A percentile compares a stretch with the other conserved stretches of the same genome.
Evolutionary conservation across 495 filamentous ascomycete genomes (phyloP).

Genomic region (Penicillium antarcticum): DNA sequence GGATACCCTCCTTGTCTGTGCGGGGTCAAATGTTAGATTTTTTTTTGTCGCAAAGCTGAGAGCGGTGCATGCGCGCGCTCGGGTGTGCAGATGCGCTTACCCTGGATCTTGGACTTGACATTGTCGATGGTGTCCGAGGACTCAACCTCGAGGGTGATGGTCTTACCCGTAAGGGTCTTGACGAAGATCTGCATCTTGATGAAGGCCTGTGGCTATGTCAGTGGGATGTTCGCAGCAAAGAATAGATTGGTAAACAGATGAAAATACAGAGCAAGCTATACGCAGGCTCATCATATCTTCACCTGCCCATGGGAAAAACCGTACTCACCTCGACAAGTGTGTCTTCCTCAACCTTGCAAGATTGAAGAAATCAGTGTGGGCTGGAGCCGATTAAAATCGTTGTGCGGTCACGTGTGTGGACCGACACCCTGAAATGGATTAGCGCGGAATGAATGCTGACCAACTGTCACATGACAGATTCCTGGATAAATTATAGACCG

Average conservation of each 20-base stretch:
- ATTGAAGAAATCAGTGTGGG: constrained; percentile 28
- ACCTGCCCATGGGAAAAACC: neutral
- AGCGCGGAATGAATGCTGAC: neutral
- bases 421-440: neutral
- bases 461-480: constrained; percentile 1
- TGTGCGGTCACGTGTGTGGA: constrained; percentile 45
- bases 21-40: constrained; percentile 10
- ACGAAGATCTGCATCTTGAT: constrained; percentile 98
- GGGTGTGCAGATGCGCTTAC: constrained; percentile 31
- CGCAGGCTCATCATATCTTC: constrained; percentile 5
- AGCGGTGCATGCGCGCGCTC: neutral
- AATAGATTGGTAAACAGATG: neutral
- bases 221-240: constrained; percentile 1
- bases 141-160: constrained; percentile 99
- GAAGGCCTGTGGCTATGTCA: constrained; percentile 43
- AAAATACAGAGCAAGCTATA: neutral
- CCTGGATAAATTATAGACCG: neutral
- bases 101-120: constrained; percentile 94
- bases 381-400: constrained; percentile 41
- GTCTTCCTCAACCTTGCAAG: constrained; percentile 57
- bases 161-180: constrained; percentile 99
- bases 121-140: constrained; percentile 99
- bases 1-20: constrained; percentile 98
- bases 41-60: neutral
- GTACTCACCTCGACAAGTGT: constrained; percentile 53